Percentiles rank a stretch among this genome's conserved stretches.
Conservation (phyloP, 306 rosid genomes). For the Cajanus cajan region DNA sequence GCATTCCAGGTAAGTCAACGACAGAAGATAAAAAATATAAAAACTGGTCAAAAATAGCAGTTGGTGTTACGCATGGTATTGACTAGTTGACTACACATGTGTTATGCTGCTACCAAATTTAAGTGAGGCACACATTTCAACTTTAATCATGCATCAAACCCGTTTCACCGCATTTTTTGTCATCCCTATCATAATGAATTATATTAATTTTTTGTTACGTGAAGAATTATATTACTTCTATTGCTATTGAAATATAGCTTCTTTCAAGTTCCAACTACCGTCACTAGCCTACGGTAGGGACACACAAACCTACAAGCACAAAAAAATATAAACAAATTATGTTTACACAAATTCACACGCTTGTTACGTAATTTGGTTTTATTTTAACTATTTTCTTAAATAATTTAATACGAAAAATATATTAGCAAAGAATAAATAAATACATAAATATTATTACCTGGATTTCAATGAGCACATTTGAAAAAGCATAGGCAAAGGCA, state of each 20-base stretch:
- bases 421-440: no score
- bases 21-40: background rate
- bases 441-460: conserved; percentile 45
- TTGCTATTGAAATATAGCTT: background rate
- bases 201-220: background rate
- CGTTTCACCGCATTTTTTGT: background rate
- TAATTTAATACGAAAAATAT: no score
- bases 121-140: conserved; percentile 1
- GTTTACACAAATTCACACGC: background rate
- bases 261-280: background rate
- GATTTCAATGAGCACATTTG: conserved; percentile 80
- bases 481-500: conserved; percentile 81
- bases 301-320: background rate
- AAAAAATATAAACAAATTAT: background rate
- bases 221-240: background rate
- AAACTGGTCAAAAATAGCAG: background rate
- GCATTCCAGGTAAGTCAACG: background rate
- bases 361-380: no score
- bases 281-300: background rate
- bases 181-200: background rate
- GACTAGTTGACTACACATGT: background rate
- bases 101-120: background rate
- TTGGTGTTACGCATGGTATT: background rate
- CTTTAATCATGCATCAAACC: background rate
- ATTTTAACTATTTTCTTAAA: no score